These are phyloP conservation scores for Penicillium oxalicum DNA, from an alignment of 2,329 filamentous ascomycete species.

Conservation along the genomic window DNA sequence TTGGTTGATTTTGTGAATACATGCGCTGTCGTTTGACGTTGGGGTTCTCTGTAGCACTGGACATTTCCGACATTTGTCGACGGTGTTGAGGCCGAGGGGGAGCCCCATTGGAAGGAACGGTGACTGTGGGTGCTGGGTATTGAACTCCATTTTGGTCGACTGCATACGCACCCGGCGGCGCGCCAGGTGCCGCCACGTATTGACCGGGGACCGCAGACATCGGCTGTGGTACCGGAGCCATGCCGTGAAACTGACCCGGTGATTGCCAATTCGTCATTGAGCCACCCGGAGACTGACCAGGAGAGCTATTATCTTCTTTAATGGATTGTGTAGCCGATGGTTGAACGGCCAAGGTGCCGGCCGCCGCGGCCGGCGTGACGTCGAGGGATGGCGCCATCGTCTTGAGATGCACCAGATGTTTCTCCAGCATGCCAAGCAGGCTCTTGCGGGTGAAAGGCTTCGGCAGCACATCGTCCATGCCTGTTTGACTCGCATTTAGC, in stretches of 20 bases:
- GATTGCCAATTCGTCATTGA: slow-evolving; percentile 59
- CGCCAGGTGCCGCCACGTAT: slow-evolving; percentile 37
- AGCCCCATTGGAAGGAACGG: slow-evolving; percentile 28
- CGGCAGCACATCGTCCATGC: slow-evolving; percentile 94
- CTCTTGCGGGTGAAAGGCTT: slow-evolving; percentile 93
- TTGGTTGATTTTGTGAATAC: slow-evolving; percentile 44
- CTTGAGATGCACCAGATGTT: slow-evolving; percentile 78
- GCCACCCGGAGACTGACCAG: slow-evolving; percentile 55
- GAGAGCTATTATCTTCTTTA: slow-evolving; percentile 60
- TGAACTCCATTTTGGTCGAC: slow-evolving; percentile 38
- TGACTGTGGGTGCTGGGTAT: slow-evolving; percentile 33
- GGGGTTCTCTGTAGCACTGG: slow-evolving; percentile 48
- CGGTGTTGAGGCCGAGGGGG: slow-evolving; percentile 42
- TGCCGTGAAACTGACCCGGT: slow-evolving; percentile 52
- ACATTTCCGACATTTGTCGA: slow-evolving; percentile 57
- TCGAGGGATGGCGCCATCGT: slow-evolving; percentile 57
- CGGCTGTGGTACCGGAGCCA: slow-evolving; percentile 50
- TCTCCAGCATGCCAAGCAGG: slow-evolving; percentile 78
- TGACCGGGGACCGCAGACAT: slow-evolving; percentile 39
- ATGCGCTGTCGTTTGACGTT: slow-evolving; percentile 56
- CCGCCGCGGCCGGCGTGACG: slow-evolving; percentile 31
- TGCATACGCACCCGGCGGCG: slow-evolving; percentile 34
- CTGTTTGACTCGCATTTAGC: slow-evolving; percentile 44
- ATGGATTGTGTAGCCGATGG: slow-evolving; percentile 50
- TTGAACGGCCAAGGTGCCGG: slow-evolving; percentile 44